phyloP scores from a whole-genome alignment of 83 land plant species.

The Picea abies region DNA sequence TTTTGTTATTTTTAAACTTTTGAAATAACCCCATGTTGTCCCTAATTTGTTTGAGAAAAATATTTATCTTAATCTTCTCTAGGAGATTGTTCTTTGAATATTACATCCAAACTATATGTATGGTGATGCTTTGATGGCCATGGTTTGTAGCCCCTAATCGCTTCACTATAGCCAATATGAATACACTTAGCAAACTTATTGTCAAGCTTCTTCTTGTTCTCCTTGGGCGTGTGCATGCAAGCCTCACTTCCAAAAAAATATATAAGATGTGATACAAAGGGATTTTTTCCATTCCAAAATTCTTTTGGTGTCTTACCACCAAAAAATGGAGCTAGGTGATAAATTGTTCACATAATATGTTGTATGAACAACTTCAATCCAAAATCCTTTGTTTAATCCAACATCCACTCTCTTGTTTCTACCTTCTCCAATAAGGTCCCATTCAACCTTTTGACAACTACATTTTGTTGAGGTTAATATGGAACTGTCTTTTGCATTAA shows the following conservation, averaged over 20 bases:
- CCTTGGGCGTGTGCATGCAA: conserved; percentile 19
- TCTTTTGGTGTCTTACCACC: conserved; percentile 9
- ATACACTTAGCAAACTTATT: conserved; percentile 19
- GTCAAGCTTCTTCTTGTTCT: conserved; percentile 20
- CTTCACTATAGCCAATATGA: conserved; percentile 19
- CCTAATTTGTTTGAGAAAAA: neutral
- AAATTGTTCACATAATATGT: no score
- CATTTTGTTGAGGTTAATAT: no score
- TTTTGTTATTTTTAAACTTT: neutral
- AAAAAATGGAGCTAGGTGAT: conserved; percentile 16
- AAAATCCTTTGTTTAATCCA: no score
- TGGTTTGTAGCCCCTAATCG: neutral
- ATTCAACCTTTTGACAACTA: no score
- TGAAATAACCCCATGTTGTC: neutral
- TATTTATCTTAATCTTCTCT: neutral
- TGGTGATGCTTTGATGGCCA: conserved; percentile 1
- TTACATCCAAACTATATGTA: conserved; percentile 8
- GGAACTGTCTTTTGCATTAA: no score
- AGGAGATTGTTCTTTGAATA: neutral
- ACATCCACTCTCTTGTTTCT: no score
- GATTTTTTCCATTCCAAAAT: conserved; percentile 18
- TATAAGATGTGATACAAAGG: conserved; percentile 10
- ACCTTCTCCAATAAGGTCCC: no score
- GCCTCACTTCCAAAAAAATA: conserved; percentile 27
- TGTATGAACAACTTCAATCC: no score